Percentiles rank a stretch among this genome's conserved stretches.
phyloP scores from a whole-genome alignment of 139 green algal species.

The Penium margaritaceum region DNA sequence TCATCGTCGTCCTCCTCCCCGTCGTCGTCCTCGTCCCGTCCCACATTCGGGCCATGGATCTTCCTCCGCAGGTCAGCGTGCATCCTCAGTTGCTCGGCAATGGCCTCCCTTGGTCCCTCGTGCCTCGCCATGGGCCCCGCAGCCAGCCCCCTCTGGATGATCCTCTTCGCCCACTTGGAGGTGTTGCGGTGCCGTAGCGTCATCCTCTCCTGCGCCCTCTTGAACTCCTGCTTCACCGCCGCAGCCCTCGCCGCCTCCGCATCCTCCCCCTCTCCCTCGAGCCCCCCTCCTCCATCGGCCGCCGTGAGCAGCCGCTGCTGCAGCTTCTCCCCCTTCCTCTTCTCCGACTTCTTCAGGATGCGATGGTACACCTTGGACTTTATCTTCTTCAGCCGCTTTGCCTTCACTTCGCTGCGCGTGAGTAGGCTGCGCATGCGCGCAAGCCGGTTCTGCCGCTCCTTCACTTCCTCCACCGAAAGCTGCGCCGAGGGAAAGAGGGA shows the following conservation, averaged over 20 bases:
- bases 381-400: conserved; percentile 76
- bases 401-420: conserved; percentile 83
- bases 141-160: too few species aligned
- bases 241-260: conserved; percentile 9
- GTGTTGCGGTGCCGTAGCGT: too few species aligned
- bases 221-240: conserved; percentile 37
- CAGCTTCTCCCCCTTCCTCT: conserved; percentile 2
- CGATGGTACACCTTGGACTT: conserved; percentile 67
- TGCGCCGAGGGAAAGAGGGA: too few species aligned
- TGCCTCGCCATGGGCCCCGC: too few species aligned
- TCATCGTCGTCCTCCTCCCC: too few species aligned
- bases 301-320: too few species aligned
- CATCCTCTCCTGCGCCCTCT: conserved; percentile 51
- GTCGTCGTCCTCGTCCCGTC: too few species aligned
- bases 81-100: too few species aligned
- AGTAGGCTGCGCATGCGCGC: conserved; percentile 60
- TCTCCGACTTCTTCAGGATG: conserved; percentile 45
- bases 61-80: too few species aligned
- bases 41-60: too few species aligned
- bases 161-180: too few species aligned
- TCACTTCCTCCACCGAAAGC: conserved; percentile 67
- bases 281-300: neutral
- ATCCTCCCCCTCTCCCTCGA: conserved; percentile 16
- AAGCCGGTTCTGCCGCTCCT: conserved; percentile 44
- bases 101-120: too few species aligned